A percentile compares a stretch with the other conserved stretches of the same genome.
Evolutionary conservation across 108 stramenopile species (phyloP).

Genomic region (Pseudonitzschia multistriata): DNA sequence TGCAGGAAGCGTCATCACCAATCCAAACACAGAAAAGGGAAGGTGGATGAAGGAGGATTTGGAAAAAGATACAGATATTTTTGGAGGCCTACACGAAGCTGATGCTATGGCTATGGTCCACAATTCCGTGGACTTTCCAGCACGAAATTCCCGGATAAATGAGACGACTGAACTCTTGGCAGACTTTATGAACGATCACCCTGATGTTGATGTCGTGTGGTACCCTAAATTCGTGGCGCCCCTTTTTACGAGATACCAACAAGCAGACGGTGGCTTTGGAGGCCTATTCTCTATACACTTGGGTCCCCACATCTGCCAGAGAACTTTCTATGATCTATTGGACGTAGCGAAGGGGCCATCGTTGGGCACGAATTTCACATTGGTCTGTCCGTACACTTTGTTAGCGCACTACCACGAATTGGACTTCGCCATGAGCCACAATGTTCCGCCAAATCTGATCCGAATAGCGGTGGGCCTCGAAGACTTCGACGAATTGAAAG

Average conservation of each 20-base stretch:
- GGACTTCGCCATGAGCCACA: slow-evolving; percentile 63
- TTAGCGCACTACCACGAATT: slow-evolving; percentile 80
- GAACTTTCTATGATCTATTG: slow-evolving; percentile 66
- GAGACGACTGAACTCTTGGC: slow-evolving; percentile 53
- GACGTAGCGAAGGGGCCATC: slow-evolving; percentile 72
- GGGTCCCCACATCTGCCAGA: slow-evolving; percentile 53
- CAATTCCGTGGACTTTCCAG: slow-evolving; percentile 50
- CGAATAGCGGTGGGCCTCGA: slow-evolving; percentile 71
- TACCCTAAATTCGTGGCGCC: slow-evolving; percentile 53
- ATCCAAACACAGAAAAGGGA: slow-evolving; percentile 50
- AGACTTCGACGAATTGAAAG: slow-evolving; percentile 39
- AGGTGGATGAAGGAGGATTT: slow-evolving; percentile 54
- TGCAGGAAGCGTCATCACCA: slow-evolving; percentile 56
- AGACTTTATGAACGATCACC: slow-evolving; percentile 43
- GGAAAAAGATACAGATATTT: slow-evolving; percentile 26
- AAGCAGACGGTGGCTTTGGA: slow-evolving; percentile 43
- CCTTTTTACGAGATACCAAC: slow-evolving; percentile 26
- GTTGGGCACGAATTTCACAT: slow-evolving; percentile 78
- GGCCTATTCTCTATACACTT: slow-evolving; percentile 57
- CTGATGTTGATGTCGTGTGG: slow-evolving; percentile 50
- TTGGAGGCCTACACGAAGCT: slow-evolving; percentile 41
- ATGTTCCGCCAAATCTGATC: slow-evolving; percentile 63
- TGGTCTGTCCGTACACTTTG: slow-evolving; percentile 74
- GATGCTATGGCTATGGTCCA: slow-evolving; percentile 47
- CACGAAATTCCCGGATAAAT: slow-evolving; percentile 55